phyloP scores from a whole-genome alignment of 805 yeast species.

The Schwanniomyces sp. region DNA sequence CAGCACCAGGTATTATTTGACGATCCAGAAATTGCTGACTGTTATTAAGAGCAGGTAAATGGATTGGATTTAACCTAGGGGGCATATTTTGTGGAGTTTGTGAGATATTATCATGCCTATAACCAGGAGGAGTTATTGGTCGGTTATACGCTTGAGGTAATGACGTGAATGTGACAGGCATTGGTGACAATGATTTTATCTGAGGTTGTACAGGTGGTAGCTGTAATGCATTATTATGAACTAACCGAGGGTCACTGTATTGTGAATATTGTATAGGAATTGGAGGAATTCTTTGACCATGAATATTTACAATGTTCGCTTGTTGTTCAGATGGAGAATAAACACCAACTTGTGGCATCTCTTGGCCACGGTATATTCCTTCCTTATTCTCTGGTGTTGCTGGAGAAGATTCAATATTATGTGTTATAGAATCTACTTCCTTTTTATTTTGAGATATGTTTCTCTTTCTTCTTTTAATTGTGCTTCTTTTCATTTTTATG shows the following conservation, averaged over 20 bases:
- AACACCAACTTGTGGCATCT: background rate
- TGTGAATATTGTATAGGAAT: constrained; percentile 19
- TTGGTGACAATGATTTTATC: constrained; percentile 3
- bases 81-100: background rate
- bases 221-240: constrained; percentile 43
- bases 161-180: background rate
- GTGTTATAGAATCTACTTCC: background rate
- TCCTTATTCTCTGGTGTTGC: background rate
- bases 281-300: background rate
- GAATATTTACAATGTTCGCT: background rate
- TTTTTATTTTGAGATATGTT: constrained; percentile 13
- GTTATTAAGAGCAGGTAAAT: background rate
- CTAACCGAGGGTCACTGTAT: constrained; percentile 31
- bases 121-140: background rate
- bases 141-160: constrained; percentile 1
- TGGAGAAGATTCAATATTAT: background rate
- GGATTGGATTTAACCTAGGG: background rate
- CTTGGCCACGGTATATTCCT: background rate
- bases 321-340: background rate
- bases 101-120: background rate
- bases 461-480: constrained; percentile 75
- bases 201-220: constrained; percentile 35
- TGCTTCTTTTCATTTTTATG: constrained; percentile 65
- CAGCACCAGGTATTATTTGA: background rate
- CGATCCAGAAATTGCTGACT: background rate